Evolutionary conservation across 228 moss, liverwort and hornwort genomes (phyloP), one percentile per base, ranked within the genome.

Genomic region (Sphagnum fallax): DNA sequence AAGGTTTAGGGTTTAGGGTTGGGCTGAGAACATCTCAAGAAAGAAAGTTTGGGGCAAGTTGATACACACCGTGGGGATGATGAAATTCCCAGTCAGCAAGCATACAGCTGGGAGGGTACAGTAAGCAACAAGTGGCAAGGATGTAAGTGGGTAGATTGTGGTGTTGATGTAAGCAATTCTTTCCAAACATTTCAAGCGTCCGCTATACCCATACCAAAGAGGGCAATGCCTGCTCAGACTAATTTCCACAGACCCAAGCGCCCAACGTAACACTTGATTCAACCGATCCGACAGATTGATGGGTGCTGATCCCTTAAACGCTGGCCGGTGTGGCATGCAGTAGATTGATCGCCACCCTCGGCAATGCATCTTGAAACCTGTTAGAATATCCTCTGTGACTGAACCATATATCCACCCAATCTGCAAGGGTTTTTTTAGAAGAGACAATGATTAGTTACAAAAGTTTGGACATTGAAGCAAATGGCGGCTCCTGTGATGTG

Each of bases 371-470:
- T 71, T 71, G 60, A 71, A 71, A 11, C 70, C 70, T 5, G 70
- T 71, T 49, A 71, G 52, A 71, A 71, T 71, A 52, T 71, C 70
- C 70, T 71, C 70, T 5, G 70, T 71, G 8, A 71, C 70, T n/a
- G 70, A 71, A 49, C 70, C 70, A 71, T 71, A 71, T 12, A 71
- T 71, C 70, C 70, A 71, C 50, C 70, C 70, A 71, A 71, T 71
- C 49, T 64, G 52, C 67, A 65, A 8, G 55, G 55, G 12, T 12
- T 55, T 12, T 12, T 55, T 55, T 55, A 55, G 55, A 55, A 55
- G 62, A 47, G 4, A 48, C 49, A 16, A 47, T 10, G 47, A 65
- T 49, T 47, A 14, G 6, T 10, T 49, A 49, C 14, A 18, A 18
- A 6, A 8, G 65, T 11, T 49, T 32, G 49, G 14, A 64, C 47